Evolutionary conservation across 2,329 filamentous ascomycete genomes (phyloP).

Genomic region (Cladorrhinum sp.): DNA sequence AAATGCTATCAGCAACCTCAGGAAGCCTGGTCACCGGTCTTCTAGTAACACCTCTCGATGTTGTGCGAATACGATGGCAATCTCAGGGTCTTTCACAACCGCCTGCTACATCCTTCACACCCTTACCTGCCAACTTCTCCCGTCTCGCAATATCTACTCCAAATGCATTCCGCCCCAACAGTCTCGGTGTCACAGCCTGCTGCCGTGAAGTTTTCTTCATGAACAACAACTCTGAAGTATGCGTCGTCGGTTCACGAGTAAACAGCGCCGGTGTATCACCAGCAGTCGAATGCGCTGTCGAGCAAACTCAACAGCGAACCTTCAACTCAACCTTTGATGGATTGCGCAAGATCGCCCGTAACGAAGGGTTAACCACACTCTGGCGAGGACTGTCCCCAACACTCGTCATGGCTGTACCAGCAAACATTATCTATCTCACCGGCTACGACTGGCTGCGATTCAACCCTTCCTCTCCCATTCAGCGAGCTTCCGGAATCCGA

Average conservation of each 20-base stretch:
- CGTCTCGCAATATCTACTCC: conserved; percentile 55
- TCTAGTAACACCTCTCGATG: conserved; percentile 90
- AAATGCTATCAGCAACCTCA: conserved; percentile 90
- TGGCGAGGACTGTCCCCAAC: conserved; percentile 96
- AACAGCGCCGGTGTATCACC: conserved; percentile 37
- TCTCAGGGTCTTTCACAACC: conserved; percentile 59
- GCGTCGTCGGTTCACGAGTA: conserved; percentile 65
- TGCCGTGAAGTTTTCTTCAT: conserved; percentile 97
- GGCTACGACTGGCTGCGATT: conserved; percentile 93
- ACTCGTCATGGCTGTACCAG: conserved; percentile 87
- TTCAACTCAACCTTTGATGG: conserved; percentile 92
- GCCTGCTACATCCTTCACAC: conserved; percentile 39
- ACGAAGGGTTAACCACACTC: conserved; percentile 81
- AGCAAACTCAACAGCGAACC: conserved; percentile 77
- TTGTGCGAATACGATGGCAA: conserved; percentile 91
- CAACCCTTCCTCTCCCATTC: conserved; percentile 69
- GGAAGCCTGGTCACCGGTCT: conserved; percentile 88
- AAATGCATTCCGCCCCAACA: conserved; percentile 68
- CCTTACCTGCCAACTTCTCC: conserved; percentile 48
- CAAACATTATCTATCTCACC: conserved; percentile 97
- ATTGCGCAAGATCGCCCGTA: conserved; percentile 86
- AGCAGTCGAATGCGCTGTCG: conserved; percentile 72
- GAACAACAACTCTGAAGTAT: conserved; percentile 77
- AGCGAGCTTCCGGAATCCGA: conserved; percentile 45
- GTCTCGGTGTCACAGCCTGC: conserved; percentile 89